Base-by-base conservation (phyloP, 1,284 basidiomycete species). In the Lignosus rhinocerotis region DNA sequence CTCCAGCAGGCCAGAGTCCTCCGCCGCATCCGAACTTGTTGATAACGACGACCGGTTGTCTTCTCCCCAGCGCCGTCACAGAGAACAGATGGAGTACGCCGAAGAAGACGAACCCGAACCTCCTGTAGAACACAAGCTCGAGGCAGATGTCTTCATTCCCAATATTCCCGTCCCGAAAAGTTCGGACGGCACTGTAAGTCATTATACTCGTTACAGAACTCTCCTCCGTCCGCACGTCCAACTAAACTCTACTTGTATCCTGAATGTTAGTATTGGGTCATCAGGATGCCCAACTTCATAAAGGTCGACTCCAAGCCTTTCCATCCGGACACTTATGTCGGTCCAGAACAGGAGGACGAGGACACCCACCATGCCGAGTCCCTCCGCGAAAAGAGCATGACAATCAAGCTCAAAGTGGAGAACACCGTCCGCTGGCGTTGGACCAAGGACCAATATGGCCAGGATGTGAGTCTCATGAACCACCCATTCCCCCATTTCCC, bases 341-440 rank as follows among this genome's bases (percentile, higher is more conserved):
- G 89, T 17, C 89, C 90, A 8, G 90, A 92, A 65, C 85, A 90
- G 44, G 88, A 91, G 54, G 86, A 90, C 17, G 87, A 90, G 47
- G 84, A 86, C 41, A 73, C 77, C 9, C 72, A 74, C 10, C 76
- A 81, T 53, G 80, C 73, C 38, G 86, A 84, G 63, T 83, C 73
- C 32, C 70, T 83, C 49, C 84, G 85, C 64, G 88, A 89, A 72
- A 85, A 83, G 72, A 88, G 85, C 62, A 88, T 90, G 85, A 79
- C 85, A 36, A 87, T 93, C 67, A 91, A 91, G 71, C 80, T 96
- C 51, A 90, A 90, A 67, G 92, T 94, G 10, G 92, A 94, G 76
- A 95, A 95, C 72, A 94, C 93, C 2, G 80, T 96, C 33, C 85
- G 94, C 46, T 96, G 94, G 94, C 83, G 90, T 59, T 96, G 94